Evolutionary conservation across 1,139 yeast species (phyloP).

Genomic region (Kurtzmaniella quercitrusa): DNA sequence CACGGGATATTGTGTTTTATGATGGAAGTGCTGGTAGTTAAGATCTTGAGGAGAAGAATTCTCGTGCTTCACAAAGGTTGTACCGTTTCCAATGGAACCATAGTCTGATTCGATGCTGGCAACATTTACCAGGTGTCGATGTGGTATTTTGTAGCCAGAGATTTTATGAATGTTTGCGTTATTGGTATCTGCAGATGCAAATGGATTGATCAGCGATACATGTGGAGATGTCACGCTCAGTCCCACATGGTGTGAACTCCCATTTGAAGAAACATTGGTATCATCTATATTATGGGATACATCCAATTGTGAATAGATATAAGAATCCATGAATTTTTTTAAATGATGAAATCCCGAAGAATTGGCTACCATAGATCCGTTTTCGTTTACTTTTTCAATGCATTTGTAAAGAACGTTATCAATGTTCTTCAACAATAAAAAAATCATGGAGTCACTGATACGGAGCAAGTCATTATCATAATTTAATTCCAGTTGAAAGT

Average conservation of each 20-base stretch:
- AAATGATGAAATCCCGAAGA: conserved; percentile 6
- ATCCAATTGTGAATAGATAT: conserved; percentile 8
- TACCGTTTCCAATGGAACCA: background rate
- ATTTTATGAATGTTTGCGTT: background rate
- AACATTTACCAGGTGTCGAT: conserved; percentile 6
- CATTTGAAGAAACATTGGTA: background rate
- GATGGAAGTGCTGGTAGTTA: background rate
- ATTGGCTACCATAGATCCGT: background rate
- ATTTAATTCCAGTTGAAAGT: conserved; percentile 10
- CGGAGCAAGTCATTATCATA: conserved; percentile 6
- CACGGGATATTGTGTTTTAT: background rate
- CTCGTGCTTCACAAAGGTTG: background rate
- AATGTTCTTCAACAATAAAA: conserved; percentile 12
- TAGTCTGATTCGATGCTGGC: conserved; percentile 2
- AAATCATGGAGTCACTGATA: conserved; percentile 7
- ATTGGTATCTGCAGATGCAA: background rate
- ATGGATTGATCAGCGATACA: background rate
- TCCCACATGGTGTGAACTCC: background rate
- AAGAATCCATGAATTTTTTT: conserved; percentile 7
- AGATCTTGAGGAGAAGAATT: background rate
- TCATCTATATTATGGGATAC: background rate
- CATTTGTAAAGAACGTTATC: conserved; percentile 20
- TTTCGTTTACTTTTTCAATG: conserved; percentile 16
- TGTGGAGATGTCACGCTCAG: background rate
- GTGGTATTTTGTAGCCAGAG: conserved; percentile 5